Evolutionary conservation across 164 flowering plant genomes (phyloP).

Genomic region (Magnolia kwangsiensis): DNA sequence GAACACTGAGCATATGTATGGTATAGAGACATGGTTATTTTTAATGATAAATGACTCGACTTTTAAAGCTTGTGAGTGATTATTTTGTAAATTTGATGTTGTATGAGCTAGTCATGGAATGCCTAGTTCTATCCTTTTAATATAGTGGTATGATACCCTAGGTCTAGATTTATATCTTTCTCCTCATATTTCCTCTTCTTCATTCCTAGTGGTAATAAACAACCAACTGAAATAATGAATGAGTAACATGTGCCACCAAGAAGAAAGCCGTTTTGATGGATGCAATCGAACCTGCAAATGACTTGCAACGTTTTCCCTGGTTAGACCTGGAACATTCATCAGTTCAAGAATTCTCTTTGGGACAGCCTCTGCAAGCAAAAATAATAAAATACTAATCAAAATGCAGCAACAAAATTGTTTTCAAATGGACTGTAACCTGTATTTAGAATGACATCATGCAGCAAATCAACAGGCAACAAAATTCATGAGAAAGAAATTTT

Average conservation of each 20-base stretch:
- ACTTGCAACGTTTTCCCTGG: conserved; percentile 92
- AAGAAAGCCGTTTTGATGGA: background rate
- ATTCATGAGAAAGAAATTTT: conserved; percentile 1
- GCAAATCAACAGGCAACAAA: background rate
- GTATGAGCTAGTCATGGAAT: too few species aligned
- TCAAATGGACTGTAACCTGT: background rate
- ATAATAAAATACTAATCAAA: background rate
- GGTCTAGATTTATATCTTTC: too few species aligned
- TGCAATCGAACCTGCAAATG: conserved; percentile 73
- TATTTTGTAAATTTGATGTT: too few species aligned
- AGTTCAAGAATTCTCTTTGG: conserved; percentile 88
- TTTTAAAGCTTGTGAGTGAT: too few species aligned
- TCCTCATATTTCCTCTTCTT: too few species aligned
- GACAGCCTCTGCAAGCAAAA: conserved; percentile 75
- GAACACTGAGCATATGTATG: too few species aligned
- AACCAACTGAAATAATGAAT: background rate
- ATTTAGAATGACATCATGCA: background rate
- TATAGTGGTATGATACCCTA: too few species aligned
- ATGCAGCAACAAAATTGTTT: background rate
- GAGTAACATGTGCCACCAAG: background rate
- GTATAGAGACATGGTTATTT: too few species aligned
- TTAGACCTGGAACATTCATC: conserved; percentile 88
- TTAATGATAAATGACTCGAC: too few species aligned
- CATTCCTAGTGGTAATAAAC: too few species aligned
- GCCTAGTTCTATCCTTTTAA: too few species aligned